Percentiles rank a stretch among this genome's conserved stretches.
These are phyloP conservation scores for Aspergillus indologenus DNA, from an alignment of 495 filamentous ascomycete species.

Conservation along the genomic window DNA sequence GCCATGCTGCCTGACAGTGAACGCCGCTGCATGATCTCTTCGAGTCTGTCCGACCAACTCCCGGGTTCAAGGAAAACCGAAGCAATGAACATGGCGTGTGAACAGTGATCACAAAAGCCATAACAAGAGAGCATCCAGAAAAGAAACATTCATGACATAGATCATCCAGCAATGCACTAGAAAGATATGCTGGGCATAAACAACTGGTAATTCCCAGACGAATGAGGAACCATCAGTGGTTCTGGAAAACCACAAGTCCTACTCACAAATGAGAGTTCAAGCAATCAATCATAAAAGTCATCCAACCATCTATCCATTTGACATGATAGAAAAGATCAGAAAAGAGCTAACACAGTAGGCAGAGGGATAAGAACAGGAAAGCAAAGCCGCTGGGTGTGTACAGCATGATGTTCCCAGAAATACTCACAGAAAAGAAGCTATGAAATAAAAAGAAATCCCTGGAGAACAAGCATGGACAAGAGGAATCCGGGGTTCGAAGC, in stretches of 20 bases:
- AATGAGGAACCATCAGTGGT: background rate
- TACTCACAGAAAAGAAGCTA: slow-evolving; percentile 13
- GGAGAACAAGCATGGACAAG: background rate
- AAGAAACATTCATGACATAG: background rate
- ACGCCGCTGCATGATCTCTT: slow-evolving; percentile 16
- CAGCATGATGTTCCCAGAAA: slow-evolving; percentile 5
- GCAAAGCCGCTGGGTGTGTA: slow-evolving; percentile 2
- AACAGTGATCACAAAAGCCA: slow-evolving; percentile 12
- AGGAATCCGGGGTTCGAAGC: slow-evolving; percentile 28
- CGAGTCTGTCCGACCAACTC: slow-evolving; percentile 5
- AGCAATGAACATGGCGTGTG: slow-evolving; percentile 5
- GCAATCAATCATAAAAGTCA: background rate
- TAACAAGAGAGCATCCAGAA: slow-evolving; percentile 1
- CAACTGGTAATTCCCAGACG: background rate
- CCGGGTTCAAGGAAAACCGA: slow-evolving; percentile 5
- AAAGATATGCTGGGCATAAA: background rate
- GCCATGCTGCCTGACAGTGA: slow-evolving; percentile 19
- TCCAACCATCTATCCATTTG: slow-evolving; percentile 1
- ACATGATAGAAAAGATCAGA: background rate
- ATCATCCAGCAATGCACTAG: background rate
- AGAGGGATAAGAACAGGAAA: background rate
- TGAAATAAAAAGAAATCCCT: slow-evolving; percentile 21
- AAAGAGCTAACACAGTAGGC: background rate
- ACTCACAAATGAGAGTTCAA: background rate
- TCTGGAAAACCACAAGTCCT: background rate